These are phyloP conservation scores for Ceriops tagal DNA, from an alignment of 345 rosid species.

Conservation along the genomic window DNA sequence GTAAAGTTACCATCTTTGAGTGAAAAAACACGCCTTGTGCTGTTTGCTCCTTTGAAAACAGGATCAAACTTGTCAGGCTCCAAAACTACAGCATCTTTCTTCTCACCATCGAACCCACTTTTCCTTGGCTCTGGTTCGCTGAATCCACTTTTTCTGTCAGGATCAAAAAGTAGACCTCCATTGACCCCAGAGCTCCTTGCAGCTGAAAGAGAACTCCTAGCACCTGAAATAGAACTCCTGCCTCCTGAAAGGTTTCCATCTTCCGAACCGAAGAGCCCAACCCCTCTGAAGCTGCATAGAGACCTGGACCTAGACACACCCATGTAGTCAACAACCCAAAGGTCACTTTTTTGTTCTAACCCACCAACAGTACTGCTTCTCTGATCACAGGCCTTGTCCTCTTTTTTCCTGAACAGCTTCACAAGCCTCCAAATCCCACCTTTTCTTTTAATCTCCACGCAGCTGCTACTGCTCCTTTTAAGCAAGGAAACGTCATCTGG, in stretches of 20 bases:
- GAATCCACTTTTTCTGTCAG: slow-evolving; percentile 80
- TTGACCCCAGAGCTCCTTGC: slow-evolving; percentile 84
- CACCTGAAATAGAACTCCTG: slow-evolving; percentile 37
- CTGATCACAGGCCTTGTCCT: slow-evolving; percentile 34
- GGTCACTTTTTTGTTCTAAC: slow-evolving; percentile 55
- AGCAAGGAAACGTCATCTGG: slow-evolving; percentile 55
- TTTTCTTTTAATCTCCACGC: slow-evolving; percentile 82
- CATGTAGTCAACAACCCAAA: slow-evolving; percentile 72
- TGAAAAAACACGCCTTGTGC: slow-evolving; percentile 54
- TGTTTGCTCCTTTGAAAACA: slow-evolving; percentile 25
- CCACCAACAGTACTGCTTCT: slow-evolving; percentile 33
- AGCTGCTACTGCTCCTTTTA: slow-evolving; percentile 80
- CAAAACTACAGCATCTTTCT: slow-evolving; percentile 27
- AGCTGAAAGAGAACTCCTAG: slow-evolving; percentile 55
- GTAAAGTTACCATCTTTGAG: slow-evolving; percentile 68
- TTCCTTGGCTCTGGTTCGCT: slow-evolving; percentile 60
- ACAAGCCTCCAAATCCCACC: slow-evolving; percentile 75
- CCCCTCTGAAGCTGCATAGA: slow-evolving; percentile 76
- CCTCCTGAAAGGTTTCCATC: slow-evolving; percentile 48
- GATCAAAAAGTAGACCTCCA: slow-evolving; percentile 56
- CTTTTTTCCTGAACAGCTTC: slow-evolving; percentile 66
- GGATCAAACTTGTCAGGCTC: slow-evolving; percentile 30
- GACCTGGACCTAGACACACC: slow-evolving; percentile 91
- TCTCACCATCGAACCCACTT: slow-evolving; percentile 43
- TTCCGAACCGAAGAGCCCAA: slow-evolving; percentile 64